These are phyloP conservation scores for Macadamia tetraphylla DNA, from an alignment of 164 flowering plant species.

Conservation along the genomic window DNA sequence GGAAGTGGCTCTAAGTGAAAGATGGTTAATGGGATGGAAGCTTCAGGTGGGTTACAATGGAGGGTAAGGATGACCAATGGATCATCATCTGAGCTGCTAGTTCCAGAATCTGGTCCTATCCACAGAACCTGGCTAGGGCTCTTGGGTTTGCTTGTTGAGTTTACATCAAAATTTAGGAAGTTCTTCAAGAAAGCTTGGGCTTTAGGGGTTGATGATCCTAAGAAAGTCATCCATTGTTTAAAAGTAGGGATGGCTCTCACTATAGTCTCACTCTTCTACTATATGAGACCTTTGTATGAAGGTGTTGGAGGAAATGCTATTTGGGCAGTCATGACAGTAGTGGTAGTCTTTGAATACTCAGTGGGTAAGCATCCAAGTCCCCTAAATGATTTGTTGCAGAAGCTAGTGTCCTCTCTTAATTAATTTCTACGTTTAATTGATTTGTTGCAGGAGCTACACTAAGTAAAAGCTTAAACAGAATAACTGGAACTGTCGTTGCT, in stretches of 20 bases:
- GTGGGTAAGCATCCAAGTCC: slow-evolving; percentile 42
- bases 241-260: slow-evolving; percentile 74
- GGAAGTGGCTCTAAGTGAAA: not conserved
- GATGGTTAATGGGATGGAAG: slow-evolving; percentile 29
- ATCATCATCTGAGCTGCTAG: slow-evolving; percentile 25
- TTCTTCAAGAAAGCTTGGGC: slow-evolving; percentile 49
- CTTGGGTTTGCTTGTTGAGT: slow-evolving; percentile 17
- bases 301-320: slow-evolving; percentile 80
- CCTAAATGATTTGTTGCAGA: slow-evolving; percentile 28
- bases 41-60: slow-evolving; percentile 40
- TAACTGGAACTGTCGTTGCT: slow-evolving; percentile 54
- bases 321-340: slow-evolving; percentile 91
- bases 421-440: too few species aligned
- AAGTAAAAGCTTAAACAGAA: slow-evolving; percentile 53
- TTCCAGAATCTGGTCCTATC: slow-evolving; percentile 22
- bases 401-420: slow-evolving; percentile 19
- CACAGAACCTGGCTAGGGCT: slow-evolving; percentile 26
- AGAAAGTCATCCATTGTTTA: slow-evolving; percentile 53
- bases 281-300: slow-evolving; percentile 64
- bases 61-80: slow-evolving; percentile 40
- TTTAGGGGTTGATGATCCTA: slow-evolving; percentile 49
- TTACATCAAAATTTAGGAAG: slow-evolving; percentile 20
- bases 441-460: slow-evolving; percentile 56
- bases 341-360: slow-evolving; percentile 65
- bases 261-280: slow-evolving; percentile 65